Percentiles rank a stretch among this genome's conserved stretches.
These are phyloP conservation scores for Chytriomyces hyalinus DNA, from an alignment of 192 early-diverging fungal genomes.

Conservation along the genomic window DNA sequence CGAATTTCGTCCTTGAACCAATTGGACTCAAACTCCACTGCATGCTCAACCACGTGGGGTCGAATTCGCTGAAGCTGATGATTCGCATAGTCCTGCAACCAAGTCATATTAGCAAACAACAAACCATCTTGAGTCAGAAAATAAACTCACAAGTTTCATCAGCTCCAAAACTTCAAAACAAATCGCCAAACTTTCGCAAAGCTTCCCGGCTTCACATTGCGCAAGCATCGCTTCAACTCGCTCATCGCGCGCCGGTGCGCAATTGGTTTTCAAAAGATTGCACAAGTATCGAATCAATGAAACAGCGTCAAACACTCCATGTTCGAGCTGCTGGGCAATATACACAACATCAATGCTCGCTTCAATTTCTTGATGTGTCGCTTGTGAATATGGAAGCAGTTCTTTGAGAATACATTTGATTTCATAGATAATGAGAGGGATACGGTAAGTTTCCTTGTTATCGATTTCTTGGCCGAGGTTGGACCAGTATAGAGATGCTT, in stretches of 20 bases:
- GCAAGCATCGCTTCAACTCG: conserved; percentile 66
- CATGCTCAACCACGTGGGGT: conserved; percentile 68
- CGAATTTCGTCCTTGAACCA: conserved; percentile 61
- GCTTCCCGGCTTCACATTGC: conserved; percentile 62
- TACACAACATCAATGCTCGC: conserved; percentile 59
- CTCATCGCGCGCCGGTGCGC: conserved; percentile 69
- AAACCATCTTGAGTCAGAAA: background rate
- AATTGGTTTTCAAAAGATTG: conserved; percentile 66
- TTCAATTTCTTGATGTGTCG: conserved; percentile 49
- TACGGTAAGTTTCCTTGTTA: conserved; percentile 43
- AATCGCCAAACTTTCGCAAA: conserved; percentile 66
- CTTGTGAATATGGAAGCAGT: conserved; percentile 56
- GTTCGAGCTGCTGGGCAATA: conserved; percentile 51
- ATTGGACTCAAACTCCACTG: conserved; percentile 71
- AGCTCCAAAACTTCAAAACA: conserved; percentile 80
- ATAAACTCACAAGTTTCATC: conserved; percentile 60
- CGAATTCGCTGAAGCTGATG: conserved; percentile 69
- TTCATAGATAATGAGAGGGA: conserved; percentile 77
- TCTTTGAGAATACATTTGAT: conserved; percentile 74
- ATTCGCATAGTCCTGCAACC: conserved; percentile 64
- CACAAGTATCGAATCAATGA: conserved; percentile 66
- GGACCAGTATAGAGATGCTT: conserved; percentile 74
- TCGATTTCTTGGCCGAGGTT: conserved; percentile 65
- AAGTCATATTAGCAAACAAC: background rate
- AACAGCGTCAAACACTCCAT: conserved; percentile 67